Conservation (phyloP, 371 early-diverging fungal genomes). For the Mortierella sp. region DNA sequence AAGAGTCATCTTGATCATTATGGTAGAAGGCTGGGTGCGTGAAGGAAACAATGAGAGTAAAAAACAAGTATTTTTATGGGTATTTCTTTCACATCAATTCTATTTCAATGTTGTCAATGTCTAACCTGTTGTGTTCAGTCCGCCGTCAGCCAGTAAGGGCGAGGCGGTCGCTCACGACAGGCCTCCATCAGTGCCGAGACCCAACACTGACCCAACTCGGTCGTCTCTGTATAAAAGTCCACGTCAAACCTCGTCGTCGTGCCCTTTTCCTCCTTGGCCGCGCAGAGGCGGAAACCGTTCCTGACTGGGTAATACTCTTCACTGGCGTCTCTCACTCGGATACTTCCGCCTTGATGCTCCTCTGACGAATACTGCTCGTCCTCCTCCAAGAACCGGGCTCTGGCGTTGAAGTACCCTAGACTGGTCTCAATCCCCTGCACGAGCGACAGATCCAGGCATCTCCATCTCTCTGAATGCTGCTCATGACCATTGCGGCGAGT, state of each 20-base stretch:
- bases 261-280: neutral
- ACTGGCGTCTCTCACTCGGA: neutral
- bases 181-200: constrained; percentile 10
- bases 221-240: constrained; percentile 30
- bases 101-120: too few relatives aligned
- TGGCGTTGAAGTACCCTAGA: constrained; percentile 4
- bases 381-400: neutral
- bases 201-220: constrained; percentile 28
- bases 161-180: constrained; percentile 22
- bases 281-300: constrained; percentile 32
- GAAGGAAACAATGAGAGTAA: too few relatives aligned
- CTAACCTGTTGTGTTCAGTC: neutral
- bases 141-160: constrained; percentile 44
- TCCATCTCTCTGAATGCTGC: neutral
- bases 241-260: constrained; percentile 1
- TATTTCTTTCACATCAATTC: too few relatives aligned
- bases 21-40: too few relatives aligned
- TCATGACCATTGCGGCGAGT: neutral
- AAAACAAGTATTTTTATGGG: too few relatives aligned
- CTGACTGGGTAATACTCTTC: constrained; percentile 15
- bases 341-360: neutral
- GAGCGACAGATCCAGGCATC: constrained; percentile 23
- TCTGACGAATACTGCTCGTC: neutral
- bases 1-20: too few relatives aligned
- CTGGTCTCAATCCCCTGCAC: constrained; percentile 20